Conservation (phyloP, 495 filamentous ascomycete species). For the Penicillium canariense region DNA sequence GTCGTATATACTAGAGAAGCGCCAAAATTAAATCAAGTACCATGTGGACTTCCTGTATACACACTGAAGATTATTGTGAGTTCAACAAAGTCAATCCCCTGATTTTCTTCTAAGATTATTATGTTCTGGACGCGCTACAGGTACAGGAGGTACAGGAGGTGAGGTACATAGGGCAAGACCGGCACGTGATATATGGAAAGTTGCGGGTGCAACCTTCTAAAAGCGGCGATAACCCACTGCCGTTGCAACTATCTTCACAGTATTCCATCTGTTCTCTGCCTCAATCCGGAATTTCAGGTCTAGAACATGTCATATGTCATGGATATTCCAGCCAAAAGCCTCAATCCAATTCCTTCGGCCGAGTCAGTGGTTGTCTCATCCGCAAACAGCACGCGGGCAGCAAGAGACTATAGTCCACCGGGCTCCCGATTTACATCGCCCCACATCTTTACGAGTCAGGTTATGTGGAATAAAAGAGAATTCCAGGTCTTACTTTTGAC, state of each 20-base stretch:
- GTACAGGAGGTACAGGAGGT: background rate
- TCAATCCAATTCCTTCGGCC: no score
- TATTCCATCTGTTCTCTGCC: background rate
- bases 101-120: background rate
- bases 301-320: background rate
- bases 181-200: conserved; percentile 19
- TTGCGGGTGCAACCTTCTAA: conserved; percentile 29
- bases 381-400: conserved; percentile 24
- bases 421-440: conserved; percentile 3
- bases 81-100: background rate
- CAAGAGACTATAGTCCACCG: conserved; percentile 6
- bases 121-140: background rate
- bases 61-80: no score
- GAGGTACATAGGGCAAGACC: conserved; percentile 14
- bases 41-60: no score
- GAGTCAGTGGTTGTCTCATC: conserved; percentile 9
- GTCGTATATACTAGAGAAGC: no score
- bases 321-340: background rate
- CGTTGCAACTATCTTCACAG: conserved; percentile 11
- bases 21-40: no score
- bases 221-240: conserved; percentile 13
- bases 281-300: background rate
- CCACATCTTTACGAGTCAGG: background rate
- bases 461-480: background rate
- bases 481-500: background rate